Conservation (phyloP, 1,139 yeast genomes). For the Trichomonascaceae sp. region DNA sequence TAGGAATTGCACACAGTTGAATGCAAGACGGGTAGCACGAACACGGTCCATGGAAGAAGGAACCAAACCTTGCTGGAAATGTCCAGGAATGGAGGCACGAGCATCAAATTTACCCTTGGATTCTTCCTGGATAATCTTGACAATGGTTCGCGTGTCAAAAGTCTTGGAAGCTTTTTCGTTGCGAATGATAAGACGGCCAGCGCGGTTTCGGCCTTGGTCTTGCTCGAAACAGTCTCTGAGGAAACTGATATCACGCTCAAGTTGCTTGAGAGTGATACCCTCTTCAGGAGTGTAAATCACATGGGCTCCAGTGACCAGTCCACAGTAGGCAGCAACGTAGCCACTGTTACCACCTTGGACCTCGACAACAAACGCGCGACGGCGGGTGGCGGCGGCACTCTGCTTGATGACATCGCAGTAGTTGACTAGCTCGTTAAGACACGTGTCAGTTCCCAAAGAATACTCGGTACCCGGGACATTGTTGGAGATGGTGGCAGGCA, state of each 20-base stretch:
- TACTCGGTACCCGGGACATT: slow-evolving; percentile 97
- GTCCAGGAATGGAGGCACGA: slow-evolving; percentile 95
- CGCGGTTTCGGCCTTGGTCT: slow-evolving; percentile 71
- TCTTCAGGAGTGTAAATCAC: slow-evolving; percentile 91
- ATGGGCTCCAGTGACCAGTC: slow-evolving; percentile 85
- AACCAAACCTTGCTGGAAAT: slow-evolving; percentile 93
- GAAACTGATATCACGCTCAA: slow-evolving; percentile 65
- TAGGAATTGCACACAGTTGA: slow-evolving; percentile 75
- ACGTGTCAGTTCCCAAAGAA: slow-evolving; percentile 87
- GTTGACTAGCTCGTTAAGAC: slow-evolving; percentile 76
- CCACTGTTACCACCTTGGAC: slow-evolving; percentile 98
- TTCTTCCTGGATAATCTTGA: slow-evolving; percentile 71
- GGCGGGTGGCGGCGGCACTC: slow-evolving; percentile 88
- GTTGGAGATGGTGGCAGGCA: slow-evolving; percentile 95
- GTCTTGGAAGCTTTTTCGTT: slow-evolving; percentile 78
- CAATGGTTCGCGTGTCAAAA: slow-evolving; percentile 67
- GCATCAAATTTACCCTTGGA: slow-evolving; percentile 71
- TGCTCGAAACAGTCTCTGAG: slow-evolving; percentile 54
- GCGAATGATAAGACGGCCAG: slow-evolving; percentile 77
- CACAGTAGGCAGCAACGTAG: slow-evolving; percentile 75
- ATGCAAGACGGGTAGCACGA: slow-evolving; percentile 80
- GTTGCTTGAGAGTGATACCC: slow-evolving; percentile 55
- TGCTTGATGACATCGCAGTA: slow-evolving; percentile 95
- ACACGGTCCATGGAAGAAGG: slow-evolving; percentile 95
- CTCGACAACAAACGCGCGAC: slow-evolving; percentile 90